Base-by-base conservation (phyloP, 2,329 filamentous ascomycete genomes). In the Coniochaeta sp. region DNA sequence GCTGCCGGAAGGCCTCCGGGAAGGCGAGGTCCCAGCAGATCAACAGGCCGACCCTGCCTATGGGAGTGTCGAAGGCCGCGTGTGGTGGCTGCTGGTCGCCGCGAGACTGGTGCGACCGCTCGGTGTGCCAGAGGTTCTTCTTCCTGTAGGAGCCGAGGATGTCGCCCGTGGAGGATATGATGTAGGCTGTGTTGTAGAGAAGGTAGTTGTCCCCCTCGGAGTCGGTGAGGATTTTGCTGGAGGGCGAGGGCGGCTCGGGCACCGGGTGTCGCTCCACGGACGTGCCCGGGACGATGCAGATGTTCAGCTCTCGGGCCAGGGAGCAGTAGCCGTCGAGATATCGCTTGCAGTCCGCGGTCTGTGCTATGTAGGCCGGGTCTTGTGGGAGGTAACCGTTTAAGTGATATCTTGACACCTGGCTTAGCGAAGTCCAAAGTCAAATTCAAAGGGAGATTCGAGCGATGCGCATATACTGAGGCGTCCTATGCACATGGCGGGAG, bases 11-110 rank as follows among this genome's bases (percentile, higher is more conserved):
- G 0, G 86, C 87, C 67, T 91, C 88, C 0, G 88, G 87, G 54
- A 91, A 91, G 1, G 86, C 86, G 1, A 91, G 65, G 60, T 91
- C 88, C 87, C 87, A 91, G 71, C 88, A 92, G 22, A 87, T 83
- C 32, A 86, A 74, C 67, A 85, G 61, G 0, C 88, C 87, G 0
- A 86, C 82, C 51, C 78, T 79, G 1, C 84, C 20, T 14, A 14
- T 27, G 0, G 86, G 85, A 2, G 84, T 89, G 56, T 82, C 74
- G 60, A 85, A 83, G 3, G 78, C 76, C 1, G 53, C 56, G 58
- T 85, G 82, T 1, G 75, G 74, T n/a, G n/a, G n/a, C 5, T 63
- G 57, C 9, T 69, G 68, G 3, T 72, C 68, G 1, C 78, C 79
- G 1, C 75, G 72, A 0, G 79, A 79, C 8, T 89, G 71, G 56